Evolutionary conservation across 2,329 filamentous ascomycete species (phyloP).

Genomic region (Podosphaera leucotricha): DNA sequence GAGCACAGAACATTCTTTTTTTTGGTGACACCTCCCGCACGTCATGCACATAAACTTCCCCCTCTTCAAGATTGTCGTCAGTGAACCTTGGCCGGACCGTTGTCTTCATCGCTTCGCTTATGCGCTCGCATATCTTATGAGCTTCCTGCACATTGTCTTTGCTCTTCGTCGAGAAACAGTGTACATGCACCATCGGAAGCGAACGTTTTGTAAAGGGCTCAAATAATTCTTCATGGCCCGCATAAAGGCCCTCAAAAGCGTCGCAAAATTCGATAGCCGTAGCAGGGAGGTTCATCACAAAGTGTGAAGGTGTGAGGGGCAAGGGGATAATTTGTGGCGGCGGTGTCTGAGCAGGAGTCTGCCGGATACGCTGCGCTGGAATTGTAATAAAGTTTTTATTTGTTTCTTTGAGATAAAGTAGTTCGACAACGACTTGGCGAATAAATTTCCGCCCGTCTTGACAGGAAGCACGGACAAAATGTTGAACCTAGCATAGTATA

Average conservation of each 20-base stretch:
- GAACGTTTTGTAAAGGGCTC: slow-evolving; percentile 29
- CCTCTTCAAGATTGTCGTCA: slow-evolving; percentile 20
- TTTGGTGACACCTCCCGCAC: slow-evolving; percentile 78
- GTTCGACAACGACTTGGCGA: slow-evolving; percentile 36
- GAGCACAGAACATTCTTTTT: slow-evolving; percentile 94
- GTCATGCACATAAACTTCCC: slow-evolving; percentile 33
- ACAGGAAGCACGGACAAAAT: slow-evolving; percentile 61
- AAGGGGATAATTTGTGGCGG: slow-evolving; percentile 24
- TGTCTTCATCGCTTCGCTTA: slow-evolving; percentile 26
- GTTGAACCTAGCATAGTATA: slow-evolving; percentile 22
- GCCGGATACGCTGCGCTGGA: slow-evolving; percentile 7
- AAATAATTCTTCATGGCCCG: slow-evolving; percentile 44
- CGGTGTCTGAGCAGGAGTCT: slow-evolving; percentile 11
- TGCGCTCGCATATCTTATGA: slow-evolving; percentile 38
- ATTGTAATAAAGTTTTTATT: slow-evolving; percentile 31
- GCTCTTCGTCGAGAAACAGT: slow-evolving; percentile 74
- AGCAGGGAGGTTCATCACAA: slow-evolving; percentile 93
- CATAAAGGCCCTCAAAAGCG: slow-evolving; percentile 56
- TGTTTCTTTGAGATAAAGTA: slow-evolving; percentile 24
- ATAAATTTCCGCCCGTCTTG: slow-evolving; percentile 68
- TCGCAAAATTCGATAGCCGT: slow-evolving; percentile 65
- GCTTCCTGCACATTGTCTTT: slow-evolving; percentile 44
- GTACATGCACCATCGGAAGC: slow-evolving; percentile 73
- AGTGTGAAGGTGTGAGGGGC: slow-evolving; percentile 67
- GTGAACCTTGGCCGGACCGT: slow-evolving; percentile 16